Evolutionary conservation across 2,329 filamentous ascomycete genomes (phyloP), one percentile per base, ranked within the genome.

Genomic region (Trichoderma gracile): DNA sequence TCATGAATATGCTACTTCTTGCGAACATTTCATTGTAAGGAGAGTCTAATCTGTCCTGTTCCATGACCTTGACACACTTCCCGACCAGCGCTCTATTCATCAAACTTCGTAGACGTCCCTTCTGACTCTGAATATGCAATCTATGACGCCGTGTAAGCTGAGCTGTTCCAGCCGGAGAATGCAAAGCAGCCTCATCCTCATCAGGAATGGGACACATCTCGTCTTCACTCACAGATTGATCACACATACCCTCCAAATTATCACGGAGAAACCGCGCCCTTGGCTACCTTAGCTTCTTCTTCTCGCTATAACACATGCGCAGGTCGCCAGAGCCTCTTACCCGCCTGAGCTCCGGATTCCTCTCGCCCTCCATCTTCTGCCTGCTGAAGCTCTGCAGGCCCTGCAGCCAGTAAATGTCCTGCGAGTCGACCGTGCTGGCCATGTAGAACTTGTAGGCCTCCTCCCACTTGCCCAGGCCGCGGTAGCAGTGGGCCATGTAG

Each of bases 401-500:
- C 23, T 45, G 30, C 25, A 64, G 53, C 33, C 38, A 50, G n/a
- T 42, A 17, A 21, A 52, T n/a, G 8, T 64, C 61, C 15, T 52
- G 30, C n/a, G 14, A 15, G 17, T 64, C 61, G 25, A 64, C 61
- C 2, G 30, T 57, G 33, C 61, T 57, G 12, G 21, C 38, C 46
- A 45, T 50, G 46, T 64, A 64, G 14, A 57, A n/a, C 6, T 25
- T 25, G 45, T 57, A 15, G 6, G 61, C 61, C 2, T 57, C 33
- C 5, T 50, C 45, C 61, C 61, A 63, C 19, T 23, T 42, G 9
- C 53, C 43, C 23, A 63, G 12, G 19, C 61, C 54, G 38, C 33
- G 46, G 23, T 58, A 52, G 33, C 61, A 64, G 8, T 64, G 53
- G 23, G 61, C 61, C 14, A 27, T 49, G 53, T 57, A 64, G 17